Conservation (phyloP, 768 basidiomycete species). For the Omphalotus guepiniiformis region DNA sequence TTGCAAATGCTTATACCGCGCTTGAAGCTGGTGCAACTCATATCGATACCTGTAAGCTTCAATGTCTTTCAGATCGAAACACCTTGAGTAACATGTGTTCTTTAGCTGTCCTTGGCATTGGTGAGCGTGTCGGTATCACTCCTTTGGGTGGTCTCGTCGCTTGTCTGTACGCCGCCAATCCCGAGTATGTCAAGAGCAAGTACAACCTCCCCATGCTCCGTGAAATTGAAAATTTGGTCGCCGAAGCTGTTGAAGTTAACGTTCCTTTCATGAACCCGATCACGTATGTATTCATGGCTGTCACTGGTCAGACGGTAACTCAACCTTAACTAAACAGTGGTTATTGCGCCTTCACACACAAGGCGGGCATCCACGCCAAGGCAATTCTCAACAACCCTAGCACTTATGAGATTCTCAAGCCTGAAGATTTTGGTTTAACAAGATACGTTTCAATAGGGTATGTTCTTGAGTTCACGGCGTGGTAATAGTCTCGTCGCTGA, state of each 20-base stretch:
- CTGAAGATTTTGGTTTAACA: conserved; percentile 96
- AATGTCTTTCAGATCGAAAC: background rate
- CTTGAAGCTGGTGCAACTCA: conserved; percentile 99
- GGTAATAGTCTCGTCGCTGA: background rate
- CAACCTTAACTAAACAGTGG: conserved; percentile 50
- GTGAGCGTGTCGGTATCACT: conserved; percentile 98
- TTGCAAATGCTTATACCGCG: conserved; percentile 97
- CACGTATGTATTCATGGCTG: conserved; percentile 46
- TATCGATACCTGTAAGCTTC: conserved; percentile 85
- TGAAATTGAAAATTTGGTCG: conserved; percentile 98
- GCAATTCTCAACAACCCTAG: conserved; percentile 99
- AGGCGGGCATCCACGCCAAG: conserved; percentile 99
- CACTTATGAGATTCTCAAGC: conserved; percentile 99
- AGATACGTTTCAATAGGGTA: conserved; percentile 97
- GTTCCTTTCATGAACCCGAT: conserved; percentile 97
- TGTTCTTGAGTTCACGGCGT: conserved; percentile 17
- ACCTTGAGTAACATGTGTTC: conserved; percentile 2
- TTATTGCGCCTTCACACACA: conserved; percentile 99
- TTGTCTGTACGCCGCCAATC: conserved; percentile 94
- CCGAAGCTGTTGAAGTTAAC: conserved; percentile 97
- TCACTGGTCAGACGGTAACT: conserved; percentile 1
- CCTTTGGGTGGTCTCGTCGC: conserved; percentile 96
- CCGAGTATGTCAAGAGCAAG: conserved; percentile 99
- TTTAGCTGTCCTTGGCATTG: conserved; percentile 90
- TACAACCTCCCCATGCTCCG: conserved; percentile 97